Base-by-base conservation (phyloP, 2,329 filamentous ascomycete genomes). In the Fusarium drepaniforme region DNA sequence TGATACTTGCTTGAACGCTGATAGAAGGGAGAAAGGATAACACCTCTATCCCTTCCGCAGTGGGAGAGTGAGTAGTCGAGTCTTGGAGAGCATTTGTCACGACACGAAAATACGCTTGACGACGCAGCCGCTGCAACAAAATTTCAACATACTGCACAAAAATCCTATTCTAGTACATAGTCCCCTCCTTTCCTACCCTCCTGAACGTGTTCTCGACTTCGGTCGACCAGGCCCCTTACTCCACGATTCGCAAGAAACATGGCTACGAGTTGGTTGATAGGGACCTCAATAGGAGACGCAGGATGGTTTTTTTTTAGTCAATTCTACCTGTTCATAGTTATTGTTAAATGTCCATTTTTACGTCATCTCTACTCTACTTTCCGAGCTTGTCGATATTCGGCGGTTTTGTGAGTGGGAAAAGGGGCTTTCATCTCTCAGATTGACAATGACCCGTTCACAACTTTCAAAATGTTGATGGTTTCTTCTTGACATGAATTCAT, bases 401-500 rank as follows among this genome's bases (percentile, higher is more conserved):
- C 18, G 16, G 25, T 13, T 8, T 53, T 15, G 18, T 33, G 3
- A 3, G 15, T 33, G 49, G 49, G 49, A 33, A 53, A 15, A 53
- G 49, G 49, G 49, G 49, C 28, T 49, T 25, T 49, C 23, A 25
- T 49, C 44, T 25, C 15, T 53, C 49, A 53, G 25, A 53, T 33
- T 53, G 49, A 33, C 7, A 7, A 30, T n/a, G 8, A 8, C 46
- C 25, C 46, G 7, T 51, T 51, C 46, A 11, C 18, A 15, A 15
- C 23, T 51, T 33, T 53, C 28, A 30, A 53, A 33, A 53, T n/a
- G 25, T 30, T n/a, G 15, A 46, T 33, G n/a, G 49, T 53, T 33
- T 30, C 25, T 64, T 21, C 37, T 42, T 58, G 23, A 38, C 15
- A 62, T 75, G 23, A 46, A 53, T 74, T 65, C 61, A 53, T 60